phyloP scores from a whole-genome alignment of 768 basidiomycete genomes.

The Calocybe cyanea region DNA sequence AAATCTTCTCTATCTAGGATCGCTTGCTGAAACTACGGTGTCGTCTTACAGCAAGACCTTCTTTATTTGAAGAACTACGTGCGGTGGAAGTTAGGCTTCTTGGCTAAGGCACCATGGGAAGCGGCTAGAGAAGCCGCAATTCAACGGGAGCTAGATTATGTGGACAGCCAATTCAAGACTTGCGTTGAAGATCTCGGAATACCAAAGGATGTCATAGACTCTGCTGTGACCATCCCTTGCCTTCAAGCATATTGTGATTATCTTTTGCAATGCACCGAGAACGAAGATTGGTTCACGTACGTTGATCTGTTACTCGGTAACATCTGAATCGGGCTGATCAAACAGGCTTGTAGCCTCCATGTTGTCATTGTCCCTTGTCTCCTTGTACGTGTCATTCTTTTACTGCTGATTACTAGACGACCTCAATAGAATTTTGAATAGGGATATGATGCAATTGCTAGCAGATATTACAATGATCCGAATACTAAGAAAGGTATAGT shows the following conservation, averaged over 20 bases:
- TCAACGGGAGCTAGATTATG: background rate
- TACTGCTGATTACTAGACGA: background rate
- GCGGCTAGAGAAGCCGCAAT: background rate
- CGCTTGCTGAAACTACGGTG: too few species aligned
- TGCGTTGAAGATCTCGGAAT: background rate
- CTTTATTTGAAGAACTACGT: constrained; percentile 2
- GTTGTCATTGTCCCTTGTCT: background rate
- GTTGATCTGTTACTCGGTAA: background rate
- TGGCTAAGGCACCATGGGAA: background rate
- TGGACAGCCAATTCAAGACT: background rate
- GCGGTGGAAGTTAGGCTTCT: background rate
- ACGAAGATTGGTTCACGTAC: constrained; percentile 1
- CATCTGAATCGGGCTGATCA: background rate
- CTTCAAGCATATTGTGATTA: background rate
- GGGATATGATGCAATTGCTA: background rate
- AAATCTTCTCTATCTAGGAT: too few species aligned
- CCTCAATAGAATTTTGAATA: background rate
- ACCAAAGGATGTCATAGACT: background rate
- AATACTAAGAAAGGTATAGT: background rate
- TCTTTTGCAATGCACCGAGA: background rate
- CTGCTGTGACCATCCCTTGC: background rate
- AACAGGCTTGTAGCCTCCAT: background rate
- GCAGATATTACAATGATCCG: background rate
- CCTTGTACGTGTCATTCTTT: background rate
- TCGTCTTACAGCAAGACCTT: constrained; percentile 4